Evolutionary conservation across 2,329 filamentous ascomycete genomes (phyloP).

Genomic region (Exophiala mesophila): DNA sequence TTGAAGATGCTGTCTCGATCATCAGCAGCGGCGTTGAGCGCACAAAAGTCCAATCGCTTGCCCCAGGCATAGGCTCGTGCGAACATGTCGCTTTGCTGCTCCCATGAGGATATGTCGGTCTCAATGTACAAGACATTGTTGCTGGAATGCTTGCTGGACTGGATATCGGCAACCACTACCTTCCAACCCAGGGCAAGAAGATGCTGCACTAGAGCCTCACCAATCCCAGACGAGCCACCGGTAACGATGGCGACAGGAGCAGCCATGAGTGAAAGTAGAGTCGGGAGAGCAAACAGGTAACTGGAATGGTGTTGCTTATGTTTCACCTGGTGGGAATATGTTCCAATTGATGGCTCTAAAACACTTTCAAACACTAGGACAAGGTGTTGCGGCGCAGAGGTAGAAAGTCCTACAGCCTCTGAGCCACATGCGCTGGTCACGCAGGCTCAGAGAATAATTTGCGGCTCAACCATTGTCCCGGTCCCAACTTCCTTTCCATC

Average conservation of each 20-base stretch:
- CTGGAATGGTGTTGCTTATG: too few relatives aligned
- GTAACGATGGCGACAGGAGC: conserved; percentile 26
- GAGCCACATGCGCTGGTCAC: too few relatives aligned
- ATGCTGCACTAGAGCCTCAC: conserved; percentile 9
- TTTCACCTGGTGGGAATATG: too few relatives aligned
- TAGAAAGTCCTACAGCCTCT: too few relatives aligned
- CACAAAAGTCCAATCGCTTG: conserved; percentile 10
- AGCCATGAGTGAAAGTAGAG: too few relatives aligned
- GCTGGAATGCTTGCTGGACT: conserved; percentile 2
- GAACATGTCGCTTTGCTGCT: conserved; percentile 13
- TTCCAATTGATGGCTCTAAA: too few relatives aligned
- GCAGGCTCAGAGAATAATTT: too few relatives aligned
- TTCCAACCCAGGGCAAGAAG: conserved; percentile 11
- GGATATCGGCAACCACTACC: conserved; percentile 11
- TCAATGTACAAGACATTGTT: conserved; percentile 3
- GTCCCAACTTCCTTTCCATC: too few relatives aligned
- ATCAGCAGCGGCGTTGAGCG: conserved; percentile 13
- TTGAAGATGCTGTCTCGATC: conserved; percentile 15
- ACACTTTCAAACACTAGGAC: too few relatives aligned
- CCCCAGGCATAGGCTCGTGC: conserved; percentile 9
- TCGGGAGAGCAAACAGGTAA: too few relatives aligned
- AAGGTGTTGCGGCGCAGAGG: too few relatives aligned
- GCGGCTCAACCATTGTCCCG: too few relatives aligned
- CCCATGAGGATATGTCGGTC: conserved; percentile 12
- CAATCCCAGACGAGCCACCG: conserved; percentile 29